Conservation (phyloP, 768 basidiomycete species). For the Agaricus blazei region DNA sequence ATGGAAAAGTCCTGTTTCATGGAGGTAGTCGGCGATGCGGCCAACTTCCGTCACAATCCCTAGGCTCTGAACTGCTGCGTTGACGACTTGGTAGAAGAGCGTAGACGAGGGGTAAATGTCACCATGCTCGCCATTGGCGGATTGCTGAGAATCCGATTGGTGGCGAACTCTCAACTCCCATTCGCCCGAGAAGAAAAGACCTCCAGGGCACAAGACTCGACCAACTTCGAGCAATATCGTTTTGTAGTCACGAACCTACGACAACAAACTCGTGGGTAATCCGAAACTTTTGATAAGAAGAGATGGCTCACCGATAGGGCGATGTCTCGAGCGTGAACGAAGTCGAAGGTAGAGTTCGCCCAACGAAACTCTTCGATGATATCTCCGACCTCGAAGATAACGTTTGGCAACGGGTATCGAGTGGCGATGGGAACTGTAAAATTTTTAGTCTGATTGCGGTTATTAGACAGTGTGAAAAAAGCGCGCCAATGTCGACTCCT, state of each 20-base stretch:
- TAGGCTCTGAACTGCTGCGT: constrained; percentile 25
- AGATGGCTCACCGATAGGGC: constrained; percentile 51
- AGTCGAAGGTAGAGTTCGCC: constrained; percentile 49
- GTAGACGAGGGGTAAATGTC: constrained; percentile 40
- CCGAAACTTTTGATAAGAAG: not conserved
- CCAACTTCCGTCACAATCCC: constrained; percentile 34
- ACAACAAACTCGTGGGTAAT: not conserved
- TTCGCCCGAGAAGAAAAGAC: constrained; percentile 65
- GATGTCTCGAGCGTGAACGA: constrained; percentile 60
- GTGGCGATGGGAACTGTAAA: constrained; percentile 66
- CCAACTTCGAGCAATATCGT: constrained; percentile 50
- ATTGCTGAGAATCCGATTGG: constrained; percentile 21
- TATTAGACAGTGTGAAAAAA: constrained; percentile 9
- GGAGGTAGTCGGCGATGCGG: constrained; percentile 33
- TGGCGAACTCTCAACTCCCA: constrained; percentile 42
- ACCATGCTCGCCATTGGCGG: constrained; percentile 23
- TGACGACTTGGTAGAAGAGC: constrained; percentile 34
- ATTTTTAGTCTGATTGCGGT: constrained; percentile 12
- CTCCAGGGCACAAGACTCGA: constrained; percentile 66
- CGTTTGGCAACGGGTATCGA: constrained; percentile 53
- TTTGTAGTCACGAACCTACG: constrained; percentile 52
- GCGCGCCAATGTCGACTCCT: constrained; percentile 74
- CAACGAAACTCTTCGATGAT: constrained; percentile 49
- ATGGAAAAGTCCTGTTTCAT: constrained; percentile 32
- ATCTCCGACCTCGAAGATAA: constrained; percentile 63